Base-by-base conservation (phyloP, 2,329 filamentous ascomycete species). In the Calonectria crousiana region DNA sequence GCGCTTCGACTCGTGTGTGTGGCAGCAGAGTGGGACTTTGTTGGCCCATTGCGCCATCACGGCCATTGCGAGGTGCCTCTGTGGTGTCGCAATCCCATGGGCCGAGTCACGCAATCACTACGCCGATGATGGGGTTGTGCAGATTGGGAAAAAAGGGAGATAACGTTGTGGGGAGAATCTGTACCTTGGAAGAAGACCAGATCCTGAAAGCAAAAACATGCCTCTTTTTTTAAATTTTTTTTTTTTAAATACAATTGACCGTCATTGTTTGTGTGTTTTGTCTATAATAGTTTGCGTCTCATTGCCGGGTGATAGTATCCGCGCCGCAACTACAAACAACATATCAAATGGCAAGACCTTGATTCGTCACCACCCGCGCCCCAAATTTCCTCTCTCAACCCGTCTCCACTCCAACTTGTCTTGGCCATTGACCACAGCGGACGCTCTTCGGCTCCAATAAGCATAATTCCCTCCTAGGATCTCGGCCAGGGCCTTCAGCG, bases 81-180 rank as follows among this genome's bases (percentile, higher is more conserved):
- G 67, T 71, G 71, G 69, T 81, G 75, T 79, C 78, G 79, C 77
- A 73, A 81, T 81, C 34, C 32, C 79, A 66, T 6, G 79, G 79
- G 79, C 64, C 47, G 23, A 34, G 77, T 81, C 76, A 81, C 79
- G 79, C 79, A 75, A 70, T 70, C 36, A 73, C 2, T 30, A 32
- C n/a, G 47, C 20, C 49, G 65, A 30, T 67, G 36, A 49, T 3
- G 52, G 47, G 20, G 9, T 1, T 28, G 26, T 53, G 16, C n/a
- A 47, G 26, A 11, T 23, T 47, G 44, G n/a, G 41, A 38, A 23
- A 49, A 8, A 36, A 4, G 53, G n/a, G 30, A 34, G 11, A 53
- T 30, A 32, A 30, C 26, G 26, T 10, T 30, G 18, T 30, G 49
- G 38, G 18, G 34, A 26, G 34, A 6, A 34, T 38, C 16, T 41